Conservation (phyloP, 2,329 filamentous ascomycete genomes). For the Diaporthe batatas region DNA sequence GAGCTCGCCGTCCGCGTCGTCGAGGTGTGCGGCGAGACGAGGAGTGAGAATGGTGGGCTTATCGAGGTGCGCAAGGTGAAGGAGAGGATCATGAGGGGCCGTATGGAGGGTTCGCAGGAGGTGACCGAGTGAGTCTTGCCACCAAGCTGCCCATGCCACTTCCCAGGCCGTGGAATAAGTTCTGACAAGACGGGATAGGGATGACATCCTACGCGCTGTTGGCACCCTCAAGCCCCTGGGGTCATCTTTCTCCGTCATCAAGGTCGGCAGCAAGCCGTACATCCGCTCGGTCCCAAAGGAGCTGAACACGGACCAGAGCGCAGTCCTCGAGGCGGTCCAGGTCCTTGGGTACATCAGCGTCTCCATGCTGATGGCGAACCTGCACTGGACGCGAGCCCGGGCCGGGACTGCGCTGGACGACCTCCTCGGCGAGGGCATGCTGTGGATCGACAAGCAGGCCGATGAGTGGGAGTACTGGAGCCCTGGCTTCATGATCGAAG, state of each 20-base stretch:
- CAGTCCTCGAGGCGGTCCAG: constrained; percentile 91
- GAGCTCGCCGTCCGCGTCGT: constrained; percentile 96
- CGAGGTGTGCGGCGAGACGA: constrained; percentile 88
- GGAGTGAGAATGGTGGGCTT: constrained; percentile 91
- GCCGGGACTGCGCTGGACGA: constrained; percentile 94
- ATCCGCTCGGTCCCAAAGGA: constrained; percentile 95
- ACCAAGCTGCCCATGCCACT: not conserved
- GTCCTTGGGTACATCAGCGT: constrained; percentile 91
- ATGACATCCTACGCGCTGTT: constrained; percentile 92
- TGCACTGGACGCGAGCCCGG: constrained; percentile 86
- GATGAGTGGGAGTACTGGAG: constrained; percentile 96
- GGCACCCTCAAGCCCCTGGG: constrained; percentile 88
- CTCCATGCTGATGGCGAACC: constrained; percentile 87
- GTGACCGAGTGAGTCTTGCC: constrained; percentile 76
- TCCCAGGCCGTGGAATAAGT: no score
- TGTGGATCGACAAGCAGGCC: constrained; percentile 92
- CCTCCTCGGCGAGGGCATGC: constrained; percentile 86
- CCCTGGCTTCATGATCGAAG: constrained; percentile 76
- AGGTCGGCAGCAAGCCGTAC: constrained; percentile 86
- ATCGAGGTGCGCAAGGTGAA: constrained; percentile 86
- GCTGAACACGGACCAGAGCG: constrained; percentile 92
- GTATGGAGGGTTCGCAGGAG: constrained; percentile 81
- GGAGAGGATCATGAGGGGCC: constrained; percentile 78
- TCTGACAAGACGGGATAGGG: constrained; percentile 58
- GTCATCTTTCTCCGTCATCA: constrained; percentile 86